Evolutionary conservation across 768 basidiomycete species (phyloP).

Genomic region (Macrolepiota albuminosa): DNA sequence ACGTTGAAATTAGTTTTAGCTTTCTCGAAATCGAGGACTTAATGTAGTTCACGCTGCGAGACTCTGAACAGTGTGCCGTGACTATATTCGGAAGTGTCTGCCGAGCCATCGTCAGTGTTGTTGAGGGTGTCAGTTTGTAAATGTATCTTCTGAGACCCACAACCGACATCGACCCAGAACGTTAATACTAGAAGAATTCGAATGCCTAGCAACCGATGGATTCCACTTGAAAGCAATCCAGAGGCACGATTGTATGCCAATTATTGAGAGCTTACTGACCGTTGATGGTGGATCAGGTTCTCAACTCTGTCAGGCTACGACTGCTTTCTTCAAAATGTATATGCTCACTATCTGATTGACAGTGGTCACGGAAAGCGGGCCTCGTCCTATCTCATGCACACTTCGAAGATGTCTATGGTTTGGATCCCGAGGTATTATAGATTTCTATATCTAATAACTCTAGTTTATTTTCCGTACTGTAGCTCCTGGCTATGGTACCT

Average conservation of each 20-base stretch:
- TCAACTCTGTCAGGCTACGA: constrained; percentile 37
- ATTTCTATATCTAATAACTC: not conserved
- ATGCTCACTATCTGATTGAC: not conserved
- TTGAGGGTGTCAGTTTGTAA: not conserved
- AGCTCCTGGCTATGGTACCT: constrained; percentile 71
- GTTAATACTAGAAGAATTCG: not conserved
- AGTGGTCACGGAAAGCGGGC: constrained; percentile 75
- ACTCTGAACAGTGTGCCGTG: no score
- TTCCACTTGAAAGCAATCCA: constrained; percentile 78
- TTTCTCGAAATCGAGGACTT: no score
- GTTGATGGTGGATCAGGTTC: constrained; percentile 28
- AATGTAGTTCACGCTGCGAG: no score
- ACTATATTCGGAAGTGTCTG: no score
- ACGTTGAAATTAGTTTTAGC: no score
- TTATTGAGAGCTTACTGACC: not conserved
- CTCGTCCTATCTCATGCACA: constrained; percentile 42
- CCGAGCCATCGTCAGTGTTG: no score
- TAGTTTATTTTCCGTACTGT: not conserved
- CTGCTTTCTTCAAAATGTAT: not conserved
- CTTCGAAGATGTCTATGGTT: constrained; percentile 70
- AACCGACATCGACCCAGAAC: not conserved
- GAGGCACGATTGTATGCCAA: constrained; percentile 20
- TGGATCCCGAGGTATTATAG: constrained; percentile 56
- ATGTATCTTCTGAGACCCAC: not conserved
- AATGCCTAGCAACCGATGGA: constrained; percentile 43